Evolutionary conservation across 2,329 filamentous ascomycete species (phyloP), one percentile per base, ranked within the genome.

Genomic region (Calonectria honghensis): DNA sequence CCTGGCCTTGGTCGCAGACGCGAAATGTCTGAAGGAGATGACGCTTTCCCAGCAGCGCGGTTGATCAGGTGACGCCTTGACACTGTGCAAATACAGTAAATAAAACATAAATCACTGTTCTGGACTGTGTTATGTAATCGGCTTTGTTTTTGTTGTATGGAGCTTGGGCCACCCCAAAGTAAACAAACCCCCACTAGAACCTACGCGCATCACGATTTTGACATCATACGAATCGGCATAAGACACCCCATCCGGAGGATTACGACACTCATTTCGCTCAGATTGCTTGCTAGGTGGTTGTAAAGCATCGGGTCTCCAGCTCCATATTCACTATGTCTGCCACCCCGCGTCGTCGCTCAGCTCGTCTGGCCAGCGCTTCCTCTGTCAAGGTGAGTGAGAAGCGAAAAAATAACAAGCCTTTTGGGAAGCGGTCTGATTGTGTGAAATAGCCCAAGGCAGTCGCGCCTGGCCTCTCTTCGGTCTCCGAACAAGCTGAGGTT

Each of bases 401-500:
- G 27, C 52, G 24, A 70, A 52, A 70, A 35, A 73, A 63, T 32
- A 59, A 6, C 48, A 45, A 66, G 63, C 6, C n/a, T 24, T 27
- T 61, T 61, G 57, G 24, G 35, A 50, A 74, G 61, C 41, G 68
- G 66, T 59, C 80, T 81, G 48, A 75, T 71, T 48, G 11, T 37
- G 18, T 52, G 68, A 57, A 65, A 24, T 64, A 85, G 83, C 75
- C 73, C 29, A 87, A 82, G 75, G 75, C 83, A 9, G 74, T 76
- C 11, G 75, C 78, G 54, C 81, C 83, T 29, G 84, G 80, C 70
- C 85, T 88, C 39, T 79, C 83, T 14, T 86, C 88, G 32, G 85
- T 91, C 29, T 75, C 81, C 41, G 90, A 91, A 77, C 81, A 82
- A 67, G 82, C 86, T 70, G 88, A 89, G 71, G 82, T 78, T 9